phyloP scores from a whole-genome alignment of 495 filamentous ascomycete species.

The Podospora anserina region DNA sequence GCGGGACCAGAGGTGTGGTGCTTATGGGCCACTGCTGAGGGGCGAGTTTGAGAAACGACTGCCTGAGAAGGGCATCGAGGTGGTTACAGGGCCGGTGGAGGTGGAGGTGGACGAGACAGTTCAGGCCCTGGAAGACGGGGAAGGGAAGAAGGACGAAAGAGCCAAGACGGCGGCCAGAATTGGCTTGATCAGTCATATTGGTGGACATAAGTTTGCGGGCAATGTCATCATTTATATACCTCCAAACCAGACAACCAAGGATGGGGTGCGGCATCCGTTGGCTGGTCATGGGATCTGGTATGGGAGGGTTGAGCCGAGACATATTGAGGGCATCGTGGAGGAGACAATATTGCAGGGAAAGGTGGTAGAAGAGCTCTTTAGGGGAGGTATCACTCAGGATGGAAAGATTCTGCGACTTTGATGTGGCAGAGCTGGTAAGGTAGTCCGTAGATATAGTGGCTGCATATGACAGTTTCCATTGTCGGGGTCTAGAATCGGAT shows the following conservation, averaged over 20 bases:
- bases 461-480: not conserved
- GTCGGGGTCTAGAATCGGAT: not conserved
- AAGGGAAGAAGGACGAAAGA: conserved; percentile 16
- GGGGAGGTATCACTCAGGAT: conserved; percentile 56
- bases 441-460: not conserved
- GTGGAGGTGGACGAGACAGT: conserved; percentile 23
- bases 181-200: conserved; percentile 80
- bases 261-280: conserved; percentile 51
- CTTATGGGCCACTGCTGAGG: conserved; percentile 69
- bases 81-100: conserved; percentile 37
- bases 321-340: conserved; percentile 80
- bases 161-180: conserved; percentile 53
- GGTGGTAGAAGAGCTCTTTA: conserved; percentile 72
- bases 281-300: conserved; percentile 91
- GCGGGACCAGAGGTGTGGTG: conserved; percentile 75
- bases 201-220: conserved; percentile 89
- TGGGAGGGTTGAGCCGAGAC: conserved; percentile 77
- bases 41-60: conserved; percentile 59
- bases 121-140: conserved; percentile 21
- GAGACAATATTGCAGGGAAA: conserved; percentile 74
- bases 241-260: conserved; percentile 41
- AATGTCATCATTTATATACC: conserved; percentile 92
- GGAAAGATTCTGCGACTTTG: conserved; percentile 44
- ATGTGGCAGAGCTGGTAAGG: conserved; percentile 3
- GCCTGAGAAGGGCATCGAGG: conserved; percentile 34